These are phyloP conservation scores for Amanita jacksonii DNA, from an alignment of 768 basidiomycete genomes.

Conservation along the genomic window DNA sequence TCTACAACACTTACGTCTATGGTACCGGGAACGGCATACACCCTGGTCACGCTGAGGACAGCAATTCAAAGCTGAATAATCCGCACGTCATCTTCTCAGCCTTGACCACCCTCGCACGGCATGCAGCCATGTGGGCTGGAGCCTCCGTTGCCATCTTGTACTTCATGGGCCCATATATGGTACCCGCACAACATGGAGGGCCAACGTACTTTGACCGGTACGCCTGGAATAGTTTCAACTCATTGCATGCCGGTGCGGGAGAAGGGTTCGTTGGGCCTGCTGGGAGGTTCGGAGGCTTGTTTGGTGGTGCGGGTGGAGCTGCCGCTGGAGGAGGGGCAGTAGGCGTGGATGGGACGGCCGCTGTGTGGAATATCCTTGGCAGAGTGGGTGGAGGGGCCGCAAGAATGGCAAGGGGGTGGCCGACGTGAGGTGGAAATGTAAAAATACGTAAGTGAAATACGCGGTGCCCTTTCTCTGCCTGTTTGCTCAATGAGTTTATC, in stretches of 20 bases:
- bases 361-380: slow-evolving; percentile 63
- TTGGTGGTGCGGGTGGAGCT: slow-evolving; percentile 9
- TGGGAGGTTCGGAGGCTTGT: slow-evolving; percentile 4
- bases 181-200: slow-evolving; percentile 49
- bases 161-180: slow-evolving; percentile 50
- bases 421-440: no score
- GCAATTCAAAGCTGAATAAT: slow-evolving; percentile 26
- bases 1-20: slow-evolving; percentile 69
- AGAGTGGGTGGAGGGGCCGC: slow-evolving; percentile 69
- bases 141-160: slow-evolving; percentile 55
- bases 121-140: slow-evolving; percentile 49
- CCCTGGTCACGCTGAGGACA: background rate
- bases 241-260: slow-evolving; percentile 49
- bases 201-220: slow-evolving; percentile 67
- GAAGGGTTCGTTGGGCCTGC: slow-evolving; percentile 44
- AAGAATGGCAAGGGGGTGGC: slow-evolving; percentile 69
- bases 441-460: no score
- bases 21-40: slow-evolving; percentile 16
- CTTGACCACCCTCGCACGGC: slow-evolving; percentile 26
- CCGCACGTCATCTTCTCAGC: slow-evolving; percentile 5
- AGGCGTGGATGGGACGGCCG: slow-evolving; percentile 49
- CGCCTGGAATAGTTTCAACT: slow-evolving; percentile 74
- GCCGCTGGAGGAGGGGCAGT: slow-evolving; percentile 14
- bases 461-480: background rate
- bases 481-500: no score